These are phyloP conservation scores for Phaeotremella skinneri DNA, from an alignment of 768 basidiomycete species.

Conservation along the genomic window DNA sequence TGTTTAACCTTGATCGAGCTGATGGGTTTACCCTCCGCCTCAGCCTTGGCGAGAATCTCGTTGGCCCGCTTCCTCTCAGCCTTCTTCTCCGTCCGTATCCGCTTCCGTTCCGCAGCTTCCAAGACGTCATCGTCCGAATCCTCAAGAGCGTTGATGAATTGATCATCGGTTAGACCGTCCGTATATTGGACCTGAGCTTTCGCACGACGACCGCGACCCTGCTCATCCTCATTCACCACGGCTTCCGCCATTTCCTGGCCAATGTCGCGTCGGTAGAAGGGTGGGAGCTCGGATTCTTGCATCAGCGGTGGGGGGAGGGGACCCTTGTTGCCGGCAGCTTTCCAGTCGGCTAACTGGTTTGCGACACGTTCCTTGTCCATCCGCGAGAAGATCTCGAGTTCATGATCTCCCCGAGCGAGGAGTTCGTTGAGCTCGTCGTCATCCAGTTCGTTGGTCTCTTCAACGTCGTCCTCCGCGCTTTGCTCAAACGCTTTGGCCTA, in stretches of 20 bases:
- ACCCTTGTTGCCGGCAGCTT: conserved; percentile 68
- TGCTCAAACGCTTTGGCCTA: conserved; percentile 62
- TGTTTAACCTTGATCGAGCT: conserved; percentile 77
- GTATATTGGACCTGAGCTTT: conserved; percentile 85
- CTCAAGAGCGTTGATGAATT: conserved; percentile 66
- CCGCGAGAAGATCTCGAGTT: conserved; percentile 69
- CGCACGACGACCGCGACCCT: conserved; percentile 81
- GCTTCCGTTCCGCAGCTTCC: conserved; percentile 36
- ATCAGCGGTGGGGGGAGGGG: conserved; percentile 75
- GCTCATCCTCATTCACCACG: conserved; percentile 55
- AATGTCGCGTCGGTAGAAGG: conserved; percentile 70
- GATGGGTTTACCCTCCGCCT: conserved; percentile 46
- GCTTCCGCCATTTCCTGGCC: conserved; percentile 56
- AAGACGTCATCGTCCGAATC: conserved; percentile 49
- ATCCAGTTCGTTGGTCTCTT: conserved; percentile 52
- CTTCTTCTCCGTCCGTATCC: conserved; percentile 22
- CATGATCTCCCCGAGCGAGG: conserved; percentile 79
- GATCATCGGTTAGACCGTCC: conserved; percentile 89
- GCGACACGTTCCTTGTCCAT: conserved; percentile 80
- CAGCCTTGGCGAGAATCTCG: conserved; percentile 31
- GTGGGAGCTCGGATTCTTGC: conserved; percentile 82
- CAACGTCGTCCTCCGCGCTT: conserved; percentile 51
- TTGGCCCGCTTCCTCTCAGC: conserved; percentile 36
- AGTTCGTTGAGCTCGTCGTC: conserved; percentile 81
- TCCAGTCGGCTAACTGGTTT: conserved; percentile 66